Evolutionary conservation across 768 basidiomycete genomes (phyloP).

Genomic region (Mycena belliarum): DNA sequence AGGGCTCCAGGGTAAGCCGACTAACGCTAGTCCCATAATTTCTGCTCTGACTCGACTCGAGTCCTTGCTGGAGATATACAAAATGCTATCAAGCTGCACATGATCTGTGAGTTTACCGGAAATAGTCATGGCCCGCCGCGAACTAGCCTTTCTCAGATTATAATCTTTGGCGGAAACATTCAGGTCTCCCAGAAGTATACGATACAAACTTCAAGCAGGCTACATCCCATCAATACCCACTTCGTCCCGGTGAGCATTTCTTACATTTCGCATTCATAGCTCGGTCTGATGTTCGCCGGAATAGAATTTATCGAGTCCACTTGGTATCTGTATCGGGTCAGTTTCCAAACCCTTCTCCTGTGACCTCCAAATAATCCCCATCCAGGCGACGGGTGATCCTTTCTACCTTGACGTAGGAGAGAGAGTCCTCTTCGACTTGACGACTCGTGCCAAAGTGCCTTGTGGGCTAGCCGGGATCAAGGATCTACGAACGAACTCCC

Average conservation of each 20-base stretch:
- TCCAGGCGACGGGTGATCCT: slow-evolving; percentile 85
- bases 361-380: slow-evolving; percentile 11
- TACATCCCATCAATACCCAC: slow-evolving; percentile 76
- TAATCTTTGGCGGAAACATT: slow-evolving; percentile 88
- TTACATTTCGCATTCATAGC: not conserved
- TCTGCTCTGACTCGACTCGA: not conserved
- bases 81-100: slow-evolving; percentile 89
- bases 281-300: not conserved
- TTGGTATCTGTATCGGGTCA: slow-evolving; percentile 89
- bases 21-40: not conserved
- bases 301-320: slow-evolving; percentile 94
- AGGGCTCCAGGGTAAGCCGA: slow-evolving; percentile 63
- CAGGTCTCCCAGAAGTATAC: slow-evolving; percentile 91
- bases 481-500: slow-evolving; percentile 74
- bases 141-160: slow-evolving; percentile 60
- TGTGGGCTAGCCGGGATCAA: slow-evolving; percentile 86
- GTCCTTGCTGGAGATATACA: slow-evolving; percentile 83
- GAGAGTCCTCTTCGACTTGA: slow-evolving; percentile 76
- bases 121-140: too few species aligned
- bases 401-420: slow-evolving; percentile 94
- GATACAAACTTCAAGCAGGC: slow-evolving; percentile 71
- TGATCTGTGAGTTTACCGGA: slow-evolving; percentile 63
- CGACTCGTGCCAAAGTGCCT: slow-evolving; percentile 70
- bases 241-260: slow-evolving; percentile 61
- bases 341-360: slow-evolving; percentile 23